Percentiles rank a stretch among this genome's conserved stretches.
Conservation (phyloP, 202 grass and related monocot species). For the Zizania palustris region DNA sequence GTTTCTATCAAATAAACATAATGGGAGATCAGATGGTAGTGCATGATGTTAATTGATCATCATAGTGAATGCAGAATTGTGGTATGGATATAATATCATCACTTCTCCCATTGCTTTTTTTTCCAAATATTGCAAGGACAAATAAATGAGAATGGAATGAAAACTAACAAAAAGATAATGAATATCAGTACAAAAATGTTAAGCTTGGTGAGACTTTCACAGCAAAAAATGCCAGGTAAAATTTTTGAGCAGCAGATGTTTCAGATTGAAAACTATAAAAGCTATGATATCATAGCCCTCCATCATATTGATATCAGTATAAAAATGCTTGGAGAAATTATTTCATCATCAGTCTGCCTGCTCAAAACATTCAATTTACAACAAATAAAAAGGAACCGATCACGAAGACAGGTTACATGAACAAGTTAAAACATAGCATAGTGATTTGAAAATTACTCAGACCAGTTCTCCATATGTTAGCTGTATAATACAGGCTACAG, state of each 20-base stretch:
- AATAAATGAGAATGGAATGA: not conserved
- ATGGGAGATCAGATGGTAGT: constrained; percentile 65
- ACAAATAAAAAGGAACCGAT: too few species aligned
- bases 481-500: too few species aligned
- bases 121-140: not conserved
- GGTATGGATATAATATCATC: constrained; percentile 56
- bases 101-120: constrained; percentile 40
- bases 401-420: too few species aligned
- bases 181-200: too few species aligned
- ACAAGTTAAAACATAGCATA: not conserved
- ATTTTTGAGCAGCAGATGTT: constrained; percentile 12
- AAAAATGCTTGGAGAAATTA: constrained; percentile 37
- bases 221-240: not conserved
- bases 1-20: not conserved
- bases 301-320: constrained; percentile 45
- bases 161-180: not conserved
- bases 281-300: constrained; percentile 32
- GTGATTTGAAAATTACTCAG: not conserved
- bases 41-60: constrained; percentile 52
- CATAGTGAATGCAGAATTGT: constrained; percentile 53
- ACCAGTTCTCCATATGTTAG: not conserved
- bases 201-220: not conserved
- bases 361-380: not conserved
- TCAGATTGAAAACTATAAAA: constrained; percentile 63
- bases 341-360: constrained; percentile 47